Conservation (phyloP, 2,329 filamentous ascomycete species). For the Neocatenulostroma microsporum region DNA sequence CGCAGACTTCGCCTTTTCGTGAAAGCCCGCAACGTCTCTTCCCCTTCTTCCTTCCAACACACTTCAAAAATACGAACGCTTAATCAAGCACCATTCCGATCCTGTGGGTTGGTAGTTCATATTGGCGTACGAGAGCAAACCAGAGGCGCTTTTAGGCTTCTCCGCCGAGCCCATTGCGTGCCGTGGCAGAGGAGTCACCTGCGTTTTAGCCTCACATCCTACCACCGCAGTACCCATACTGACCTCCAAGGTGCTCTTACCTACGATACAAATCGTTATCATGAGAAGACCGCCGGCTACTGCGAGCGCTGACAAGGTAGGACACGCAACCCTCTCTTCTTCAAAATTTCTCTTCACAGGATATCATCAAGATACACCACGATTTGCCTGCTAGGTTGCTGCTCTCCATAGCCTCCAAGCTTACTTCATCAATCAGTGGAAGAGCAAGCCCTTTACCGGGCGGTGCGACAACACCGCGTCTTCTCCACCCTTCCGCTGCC, state of each 20-base stretch:
- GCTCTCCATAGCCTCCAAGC: conserved; percentile 39
- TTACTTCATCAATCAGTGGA: conserved; percentile 45
- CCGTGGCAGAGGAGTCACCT: conserved; percentile 21
- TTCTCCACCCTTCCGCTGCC: conserved; percentile 44
- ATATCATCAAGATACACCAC: conserved; percentile 28
- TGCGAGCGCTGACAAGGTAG: too few species aligned
- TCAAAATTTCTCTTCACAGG: background rate
- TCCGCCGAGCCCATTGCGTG: conserved; percentile 14
- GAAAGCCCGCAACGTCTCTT: too few species aligned
- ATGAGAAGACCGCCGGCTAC: too few species aligned
- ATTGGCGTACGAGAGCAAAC: conserved; percentile 23
- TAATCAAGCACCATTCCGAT: conserved; percentile 23
- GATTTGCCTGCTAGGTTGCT: conserved; percentile 45
- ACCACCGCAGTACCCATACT: too few species aligned
- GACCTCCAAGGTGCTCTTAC: too few species aligned
- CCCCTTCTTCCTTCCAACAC: background rate
- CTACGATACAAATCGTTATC: too few species aligned
- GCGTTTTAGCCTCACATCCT: conserved; percentile 22
- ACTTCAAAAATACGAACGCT: conserved; percentile 14
- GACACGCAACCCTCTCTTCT: too few species aligned
- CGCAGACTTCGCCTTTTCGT: too few species aligned
- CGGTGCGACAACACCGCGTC: conserved; percentile 47
- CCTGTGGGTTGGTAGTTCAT: conserved; percentile 22
- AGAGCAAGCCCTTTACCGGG: conserved; percentile 34
- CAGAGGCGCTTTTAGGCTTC: conserved; percentile 20